Base-by-base conservation (phyloP, 2,329 filamentous ascomycete species). In the Truncatella angustata region DNA sequence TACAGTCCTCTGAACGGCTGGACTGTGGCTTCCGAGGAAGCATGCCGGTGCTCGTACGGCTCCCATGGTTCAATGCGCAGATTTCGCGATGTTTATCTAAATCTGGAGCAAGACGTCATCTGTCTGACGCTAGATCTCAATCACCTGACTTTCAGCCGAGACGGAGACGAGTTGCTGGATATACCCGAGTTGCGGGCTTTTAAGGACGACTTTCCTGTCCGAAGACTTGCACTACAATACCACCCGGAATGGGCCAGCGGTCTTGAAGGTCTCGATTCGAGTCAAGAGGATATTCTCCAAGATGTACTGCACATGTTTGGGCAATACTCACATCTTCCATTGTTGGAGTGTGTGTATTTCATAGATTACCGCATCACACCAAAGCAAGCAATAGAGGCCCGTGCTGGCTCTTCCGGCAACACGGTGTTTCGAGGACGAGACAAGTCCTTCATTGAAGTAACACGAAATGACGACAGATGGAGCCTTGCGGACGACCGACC, bases 101-200 rank as follows among this genome's bases (percentile, higher is more conserved):
- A 50, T 9, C 36, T 50, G n/a, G 47, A 50, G 23, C 28, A 50
- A 23, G 47, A 50, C n/a, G 18, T 50, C 23, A 30, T 50, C 10
- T 50, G 47, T 24, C 36, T 50, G 7, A 42, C 23, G 6, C n/a
- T 50, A 3, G 47, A 50, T 24, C 35, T 42, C 7, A 6, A 21
- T 2, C 18, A 34, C 10, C 11, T 50, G 9, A 50, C 14, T 4
- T 50, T 50, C 26, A 9, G 18, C 11, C 21, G 23, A 11, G 36
- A 42, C 7, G 47, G 47, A 16, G 30, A 14, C n/a, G 47, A 50
- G 47, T 9, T 50, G n/a, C 35, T 50, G 10, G 47, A 30, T 11
- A 50, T 50, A n/a, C 35, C 21, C 6, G 47, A 50, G 34, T 26
- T 50, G 24, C 21, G 36, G 14, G 47, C 35, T 12, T 18, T 40